Evolutionary conservation across 352 stramenopile genomes (phyloP).

Genomic region (Elongisporangium prolatum): DNA sequence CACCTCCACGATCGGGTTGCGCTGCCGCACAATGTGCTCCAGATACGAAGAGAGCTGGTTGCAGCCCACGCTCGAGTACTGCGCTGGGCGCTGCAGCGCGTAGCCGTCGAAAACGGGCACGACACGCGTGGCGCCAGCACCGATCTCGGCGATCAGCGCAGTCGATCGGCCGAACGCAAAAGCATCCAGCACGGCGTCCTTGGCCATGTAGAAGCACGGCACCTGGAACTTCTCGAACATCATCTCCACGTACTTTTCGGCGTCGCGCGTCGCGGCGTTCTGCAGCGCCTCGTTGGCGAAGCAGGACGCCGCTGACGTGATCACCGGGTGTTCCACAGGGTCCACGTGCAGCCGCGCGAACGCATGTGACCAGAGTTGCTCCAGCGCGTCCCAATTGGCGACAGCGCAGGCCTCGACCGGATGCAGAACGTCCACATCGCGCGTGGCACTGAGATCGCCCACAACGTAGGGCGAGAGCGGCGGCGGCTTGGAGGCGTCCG

Average conservation of each 20-base stretch:
- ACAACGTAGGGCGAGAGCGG: slow-evolving; percentile 23
- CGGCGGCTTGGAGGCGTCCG: slow-evolving; percentile 11
- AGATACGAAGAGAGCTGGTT: slow-evolving; percentile 72
- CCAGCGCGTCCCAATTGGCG: slow-evolving; percentile 82
- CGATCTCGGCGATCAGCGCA: slow-evolving; percentile 87
- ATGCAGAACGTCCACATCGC: slow-evolving; percentile 52
- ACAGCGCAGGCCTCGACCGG: slow-evolving; percentile 57
- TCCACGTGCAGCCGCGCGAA: slow-evolving; percentile 72
- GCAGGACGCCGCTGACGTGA: slow-evolving; percentile 68
- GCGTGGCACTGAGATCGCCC: slow-evolving; percentile 50
- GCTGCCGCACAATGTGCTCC: slow-evolving; percentile 45
- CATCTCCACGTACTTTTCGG: slow-evolving; percentile 84
- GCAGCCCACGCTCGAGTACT: slow-evolving; percentile 72
- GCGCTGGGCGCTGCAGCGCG: slow-evolving; percentile 67
- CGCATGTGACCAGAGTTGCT: slow-evolving; percentile 77
- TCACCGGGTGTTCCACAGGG: slow-evolving; percentile 65
- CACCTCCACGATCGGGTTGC: slow-evolving; percentile 35
- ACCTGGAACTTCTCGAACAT: slow-evolving; percentile 92
- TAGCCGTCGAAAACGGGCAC: slow-evolving; percentile 91
- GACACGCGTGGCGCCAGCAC: slow-evolving; percentile 77
- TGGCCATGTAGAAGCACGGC: slow-evolving; percentile 88
- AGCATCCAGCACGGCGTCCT: slow-evolving; percentile 86
- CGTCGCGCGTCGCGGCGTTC: slow-evolving; percentile 47
- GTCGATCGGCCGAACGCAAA: slow-evolving; percentile 88
- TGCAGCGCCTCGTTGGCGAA: slow-evolving; percentile 68